Conservation (phyloP, 257 asterid genomes). For the Nicotiana tomentosiformis region DNA sequence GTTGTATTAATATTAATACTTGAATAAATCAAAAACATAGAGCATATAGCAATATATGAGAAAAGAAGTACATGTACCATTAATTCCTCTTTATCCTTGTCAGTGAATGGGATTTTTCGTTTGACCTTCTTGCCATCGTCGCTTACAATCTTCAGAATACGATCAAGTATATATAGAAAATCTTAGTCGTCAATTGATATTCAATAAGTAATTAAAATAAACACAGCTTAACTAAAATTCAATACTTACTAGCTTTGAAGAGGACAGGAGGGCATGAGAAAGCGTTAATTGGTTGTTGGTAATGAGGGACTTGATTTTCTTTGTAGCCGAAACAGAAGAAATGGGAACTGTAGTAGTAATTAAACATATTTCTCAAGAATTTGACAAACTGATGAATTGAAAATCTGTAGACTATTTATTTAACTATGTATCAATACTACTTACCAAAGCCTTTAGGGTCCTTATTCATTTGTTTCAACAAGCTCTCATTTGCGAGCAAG, state of each 20-base stretch:
- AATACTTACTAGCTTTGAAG: conserved; percentile 59
- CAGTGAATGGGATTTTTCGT: conserved; percentile 66
- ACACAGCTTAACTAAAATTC: not conserved
- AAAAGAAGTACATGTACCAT: conserved; percentile 35
- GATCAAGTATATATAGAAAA: not conserved
- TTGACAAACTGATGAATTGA: not conserved
- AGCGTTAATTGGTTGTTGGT: conserved; percentile 51
- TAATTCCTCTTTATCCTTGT: conserved; percentile 83
- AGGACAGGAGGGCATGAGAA: conserved; percentile 74
- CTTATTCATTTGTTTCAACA: conserved; percentile 67
- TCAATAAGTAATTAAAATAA: not conserved
- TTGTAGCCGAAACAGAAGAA: conserved; percentile 61
- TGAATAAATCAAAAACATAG: not conserved
- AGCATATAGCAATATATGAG: not conserved
- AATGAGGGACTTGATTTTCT: conserved; percentile 84
- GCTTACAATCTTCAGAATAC: conserved; percentile 51
- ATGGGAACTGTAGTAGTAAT: conserved; percentile 57
- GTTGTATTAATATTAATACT: not conserved
- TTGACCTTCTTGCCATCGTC: conserved; percentile 79
- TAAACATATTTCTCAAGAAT: not conserved
- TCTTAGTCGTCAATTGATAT: not conserved
- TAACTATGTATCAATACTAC: not conserved
- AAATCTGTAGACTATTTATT: not conserved
- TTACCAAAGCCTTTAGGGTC: conserved; percentile 90
- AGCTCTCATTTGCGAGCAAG: conserved; percentile 84